phyloP scores from a whole-genome alignment of 2,329 filamentous ascomycete species.

The Emmonsia crescens region DNA sequence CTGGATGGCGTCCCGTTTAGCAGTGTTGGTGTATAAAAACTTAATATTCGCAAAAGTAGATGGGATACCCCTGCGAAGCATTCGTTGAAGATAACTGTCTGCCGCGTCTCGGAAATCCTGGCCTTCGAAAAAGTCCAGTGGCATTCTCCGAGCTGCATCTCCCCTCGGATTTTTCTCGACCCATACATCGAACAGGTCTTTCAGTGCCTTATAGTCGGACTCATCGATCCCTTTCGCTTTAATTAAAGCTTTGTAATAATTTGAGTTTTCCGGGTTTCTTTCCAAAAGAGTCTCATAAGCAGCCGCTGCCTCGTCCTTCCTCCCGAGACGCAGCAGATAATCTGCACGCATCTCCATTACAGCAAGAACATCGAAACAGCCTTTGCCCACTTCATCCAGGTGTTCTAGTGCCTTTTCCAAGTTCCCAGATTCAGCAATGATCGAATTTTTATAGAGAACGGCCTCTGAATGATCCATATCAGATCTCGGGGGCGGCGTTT shows the following conservation, averaged over 20 bases:
- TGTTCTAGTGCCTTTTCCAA: slow-evolving; percentile 75
- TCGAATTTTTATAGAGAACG: slow-evolving; percentile 83
- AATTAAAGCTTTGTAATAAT: slow-evolving; percentile 72
- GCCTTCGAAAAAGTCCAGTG: slow-evolving; percentile 77
- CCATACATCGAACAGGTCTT: slow-evolving; percentile 71
- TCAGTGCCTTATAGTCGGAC: slow-evolving; percentile 52
- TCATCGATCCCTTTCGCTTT: slow-evolving; percentile 54
- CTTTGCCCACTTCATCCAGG: slow-evolving; percentile 64
- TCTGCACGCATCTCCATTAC: slow-evolving; percentile 77
- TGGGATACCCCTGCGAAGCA: slow-evolving; percentile 85
- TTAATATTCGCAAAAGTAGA: slow-evolving; percentile 97
- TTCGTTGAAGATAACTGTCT: slow-evolving; percentile 66
- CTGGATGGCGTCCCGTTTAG: slow-evolving; percentile 68
- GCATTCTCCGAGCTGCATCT: slow-evolving; percentile 76
- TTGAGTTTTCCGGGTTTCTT: slow-evolving; percentile 76
- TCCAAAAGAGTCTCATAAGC: slow-evolving; percentile 74
- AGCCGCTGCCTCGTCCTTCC: slow-evolving; percentile 66
- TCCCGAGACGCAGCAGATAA: slow-evolving; percentile 68
- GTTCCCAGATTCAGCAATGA: slow-evolving; percentile 86
- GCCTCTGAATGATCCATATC: slow-evolving; percentile 94
- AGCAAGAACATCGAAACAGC: slow-evolving; percentile 70
- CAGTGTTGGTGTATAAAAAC: slow-evolving; percentile 68
- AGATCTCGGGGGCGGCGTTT: slow-evolving; percentile 60
- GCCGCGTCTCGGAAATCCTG: slow-evolving; percentile 71
- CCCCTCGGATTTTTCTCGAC: slow-evolving; percentile 69